A percentile compares a stretch with the other conserved stretches of the same genome.
Evolutionary conservation across 2,329 filamentous ascomycete genomes (phyloP).

Genomic region (Cordyceps cateniannulata): DNA sequence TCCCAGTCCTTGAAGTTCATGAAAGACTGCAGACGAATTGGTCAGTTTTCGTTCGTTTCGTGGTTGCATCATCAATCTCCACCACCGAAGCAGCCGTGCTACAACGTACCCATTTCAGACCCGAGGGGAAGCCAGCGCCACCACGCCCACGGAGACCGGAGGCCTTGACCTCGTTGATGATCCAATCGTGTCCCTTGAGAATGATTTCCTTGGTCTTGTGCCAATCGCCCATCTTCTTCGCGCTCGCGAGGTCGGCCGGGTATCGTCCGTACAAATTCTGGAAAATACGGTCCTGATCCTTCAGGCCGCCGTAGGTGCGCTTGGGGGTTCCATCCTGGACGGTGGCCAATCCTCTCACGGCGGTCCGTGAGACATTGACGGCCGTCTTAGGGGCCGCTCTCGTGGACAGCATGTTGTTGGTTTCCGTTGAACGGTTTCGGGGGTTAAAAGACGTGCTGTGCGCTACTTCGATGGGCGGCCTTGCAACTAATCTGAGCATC

Average conservation of each 20-base stretch:
- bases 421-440: constrained; percentile 25
- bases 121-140: constrained; percentile 95
- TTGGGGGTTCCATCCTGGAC: constrained; percentile 68
- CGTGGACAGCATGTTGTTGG: constrained; percentile 38
- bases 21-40: constrained; percentile 63
- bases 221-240: constrained; percentile 98
- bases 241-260: constrained; percentile 83
- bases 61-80: constrained; percentile 1
- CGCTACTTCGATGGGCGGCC: constrained; percentile 30
- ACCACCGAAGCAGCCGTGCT: constrained; percentile 9
- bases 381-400: constrained; percentile 34
- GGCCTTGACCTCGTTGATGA: constrained; percentile 95
- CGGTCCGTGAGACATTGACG: constrained; percentile 35
- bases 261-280: constrained; percentile 96
- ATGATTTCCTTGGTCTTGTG: constrained; percentile 99
- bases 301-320: constrained; percentile 75
- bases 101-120: constrained; percentile 88
- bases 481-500: constrained; percentile 24
- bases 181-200: constrained; percentile 96
- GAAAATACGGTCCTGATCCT: constrained; percentile 97
- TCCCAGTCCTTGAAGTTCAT: constrained; percentile 99
- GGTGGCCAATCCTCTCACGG: constrained; percentile 68
- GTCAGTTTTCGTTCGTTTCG: constrained; percentile 10
- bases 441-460: constrained; percentile 24
- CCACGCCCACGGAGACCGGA: constrained; percentile 93